These are phyloP conservation scores for Groenewaldozyma salmanticensis DNA, from an alignment of 805 yeast species.

Conservation along the genomic window DNA sequence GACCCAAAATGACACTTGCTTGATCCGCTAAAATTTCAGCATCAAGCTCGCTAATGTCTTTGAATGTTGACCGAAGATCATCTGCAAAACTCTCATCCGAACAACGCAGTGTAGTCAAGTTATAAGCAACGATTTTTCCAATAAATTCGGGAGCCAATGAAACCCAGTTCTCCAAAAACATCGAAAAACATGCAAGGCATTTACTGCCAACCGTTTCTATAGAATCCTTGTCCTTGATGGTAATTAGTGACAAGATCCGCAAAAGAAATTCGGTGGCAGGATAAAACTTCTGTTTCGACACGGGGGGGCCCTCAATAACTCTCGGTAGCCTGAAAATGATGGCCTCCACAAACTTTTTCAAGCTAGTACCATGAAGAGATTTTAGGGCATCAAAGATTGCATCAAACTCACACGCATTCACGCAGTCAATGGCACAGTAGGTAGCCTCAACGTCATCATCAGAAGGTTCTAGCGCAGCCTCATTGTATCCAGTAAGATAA, in stretches of 20 bases:
- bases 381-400: slow-evolving; percentile 33
- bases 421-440: slow-evolving; percentile 70
- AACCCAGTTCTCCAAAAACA: slow-evolving; percentile 13
- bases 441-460: slow-evolving; percentile 89
- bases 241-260: slow-evolving; percentile 18
- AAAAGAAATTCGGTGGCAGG: slow-evolving; percentile 24
- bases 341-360: slow-evolving; percentile 25
- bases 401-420: slow-evolving; percentile 56
- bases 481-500: slow-evolving; percentile 77
- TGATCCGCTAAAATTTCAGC: slow-evolving; percentile 6
- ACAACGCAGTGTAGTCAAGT: slow-evolving; percentile 23
- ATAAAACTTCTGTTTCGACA: slow-evolving; percentile 20
- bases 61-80: slow-evolving; percentile 2
- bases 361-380: slow-evolving; percentile 9
- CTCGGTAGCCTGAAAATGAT: slow-evolving; percentile 22
- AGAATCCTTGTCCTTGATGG: slow-evolving; percentile 5
- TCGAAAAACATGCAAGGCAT: slow-evolving; percentile 5
- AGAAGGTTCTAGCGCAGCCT: slow-evolving; percentile 84
- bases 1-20: slow-evolving; percentile 4
- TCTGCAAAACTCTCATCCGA: slow-evolving; percentile 4
- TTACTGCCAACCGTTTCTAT: slow-evolving; percentile 6
- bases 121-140: slow-evolving; percentile 33
- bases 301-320: slow-evolving; percentile 9
- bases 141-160: slow-evolving; percentile 15
- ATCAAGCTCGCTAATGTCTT: slow-evolving; percentile 5